Evolutionary conservation across 2,329 filamentous ascomycete genomes (phyloP), one percentile per base, ranked within the genome.

Genomic region (Tolypocladium amazonense): DNA sequence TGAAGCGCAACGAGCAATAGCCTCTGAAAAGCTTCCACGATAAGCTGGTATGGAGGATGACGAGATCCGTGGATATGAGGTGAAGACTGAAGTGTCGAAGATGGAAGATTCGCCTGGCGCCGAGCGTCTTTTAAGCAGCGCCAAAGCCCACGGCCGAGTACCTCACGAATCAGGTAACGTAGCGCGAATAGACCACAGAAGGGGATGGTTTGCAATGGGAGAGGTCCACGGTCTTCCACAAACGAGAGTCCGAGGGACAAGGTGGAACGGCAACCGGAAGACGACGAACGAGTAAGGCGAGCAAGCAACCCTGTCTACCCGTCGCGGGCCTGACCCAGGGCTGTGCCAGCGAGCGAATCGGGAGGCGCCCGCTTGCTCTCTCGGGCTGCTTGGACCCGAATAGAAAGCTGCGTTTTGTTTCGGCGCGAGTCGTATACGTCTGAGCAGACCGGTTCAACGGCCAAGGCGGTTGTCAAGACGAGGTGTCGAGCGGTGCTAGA

Each of bases 61-160:
- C 8, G 30, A 54, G 50, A 33, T 20, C 7, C 47, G 25, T 53
- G 23, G 27, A n/a, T 35, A 53, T 6, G 50, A 33, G 20, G 15
- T 23, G 50, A 12, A 20, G 11, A 12, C 30, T 15, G 50, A 37
- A 12, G 12, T 15, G 12, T 64, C 59, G 59, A 62, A 52, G 61
- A 59, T 63, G 56, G 61, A 62, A 61, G 59, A 57, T 59, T 59
- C 56, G 50, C 30, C 30, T n/a, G 56, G 39, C 27, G 41, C 9
- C 38, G 27, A 33, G 56, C 18, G 9, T 30, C 33, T 47, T 57
- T 57, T 57, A 57, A 57, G 56, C n/a, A 9, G 50, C 15, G 30
- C 30, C 30, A 20, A 37, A 33, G 50, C 5, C 30, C 50, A 23
- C 50, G 5, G 3, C 30, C 50, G 30, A 53, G 18, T 35, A 54